Conservation (phyloP, 129 eudicot species). For the Rutidosis leptorrhynchoides region DNA sequence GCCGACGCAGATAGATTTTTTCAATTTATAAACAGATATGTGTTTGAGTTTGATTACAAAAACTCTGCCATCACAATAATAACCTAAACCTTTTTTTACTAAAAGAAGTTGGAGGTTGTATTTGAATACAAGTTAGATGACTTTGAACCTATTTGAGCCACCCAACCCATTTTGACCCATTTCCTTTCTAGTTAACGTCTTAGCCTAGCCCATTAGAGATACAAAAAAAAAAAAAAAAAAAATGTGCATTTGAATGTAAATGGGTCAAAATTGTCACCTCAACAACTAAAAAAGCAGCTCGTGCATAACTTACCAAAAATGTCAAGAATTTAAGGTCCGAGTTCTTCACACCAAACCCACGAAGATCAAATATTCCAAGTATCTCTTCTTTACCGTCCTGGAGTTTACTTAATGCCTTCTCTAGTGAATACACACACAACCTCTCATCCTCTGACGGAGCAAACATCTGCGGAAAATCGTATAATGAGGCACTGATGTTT, state of each 20-base stretch:
- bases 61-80: neutral
- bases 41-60: neutral
- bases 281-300: constrained; percentile 5
- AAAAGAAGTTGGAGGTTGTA: neutral
- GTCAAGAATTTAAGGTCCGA: constrained; percentile 78
- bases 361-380: constrained; percentile 70
- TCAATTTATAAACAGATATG: neutral
- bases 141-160: neutral
- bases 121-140: neutral
- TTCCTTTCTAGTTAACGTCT: neutral
- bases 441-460: constrained; percentile 59
- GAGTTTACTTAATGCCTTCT: constrained; percentile 75
- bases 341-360: constrained; percentile 65
- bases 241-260: neutral
- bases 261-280: neutral
- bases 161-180: neutral
- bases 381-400: constrained; percentile 72
- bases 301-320: constrained; percentile 58
- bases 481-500: no score
- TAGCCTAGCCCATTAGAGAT: neutral
- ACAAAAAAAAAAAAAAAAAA: neutral
- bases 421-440: constrained; percentile 73
- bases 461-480: constrained; percentile 39
- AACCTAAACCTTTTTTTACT: neutral
- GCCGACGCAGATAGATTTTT: neutral